These are phyloP conservation scores for Inosperma sp. DNA, from an alignment of 768 basidiomycete genomes.

Conservation along the genomic window DNA sequence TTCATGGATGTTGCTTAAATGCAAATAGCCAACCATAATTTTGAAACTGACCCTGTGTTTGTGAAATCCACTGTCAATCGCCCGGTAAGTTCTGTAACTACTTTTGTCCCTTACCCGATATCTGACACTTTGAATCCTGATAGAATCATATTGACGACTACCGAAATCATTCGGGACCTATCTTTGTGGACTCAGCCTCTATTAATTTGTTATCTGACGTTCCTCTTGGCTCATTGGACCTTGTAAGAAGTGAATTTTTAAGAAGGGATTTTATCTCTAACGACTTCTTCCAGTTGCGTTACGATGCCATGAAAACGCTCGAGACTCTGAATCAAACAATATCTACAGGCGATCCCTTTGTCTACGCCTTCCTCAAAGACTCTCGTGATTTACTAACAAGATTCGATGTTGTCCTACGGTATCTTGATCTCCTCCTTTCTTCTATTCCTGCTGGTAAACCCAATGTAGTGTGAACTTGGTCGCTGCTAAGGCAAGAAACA, in stretches of 20 bases:
- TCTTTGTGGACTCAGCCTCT: slow-evolving; percentile 78
- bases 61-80: slow-evolving; percentile 51
- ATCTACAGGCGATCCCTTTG: slow-evolving; percentile 57
- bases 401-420: slow-evolving; percentile 74
- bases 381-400: slow-evolving; percentile 56
- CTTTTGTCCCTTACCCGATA: too few species aligned
- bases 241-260: slow-evolving; percentile 43
- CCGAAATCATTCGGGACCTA: slow-evolving; percentile 41
- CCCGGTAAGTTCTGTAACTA: too few species aligned
- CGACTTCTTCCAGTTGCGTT: slow-evolving; percentile 47
- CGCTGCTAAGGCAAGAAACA: slow-evolving; percentile 39
- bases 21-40: slow-evolving; percentile 64
- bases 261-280: not conserved
- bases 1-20: not conserved
- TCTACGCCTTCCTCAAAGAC: slow-evolving; percentile 68
- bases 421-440: not conserved
- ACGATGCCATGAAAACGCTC: slow-evolving; percentile 74
- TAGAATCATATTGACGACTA: slow-evolving; percentile 64
- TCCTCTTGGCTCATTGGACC: slow-evolving; percentile 69
- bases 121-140: too few species aligned
- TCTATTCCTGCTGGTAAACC: slow-evolving; percentile 3
- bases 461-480: slow-evolving; percentile 51
- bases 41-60: slow-evolving; percentile 51
- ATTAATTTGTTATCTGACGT: slow-evolving; percentile 76
- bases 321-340: slow-evolving; percentile 50